Base-by-base conservation (phyloP, 2,329 filamentous ascomycete genomes). In the Colletotrichum ledebouriae region DNA sequence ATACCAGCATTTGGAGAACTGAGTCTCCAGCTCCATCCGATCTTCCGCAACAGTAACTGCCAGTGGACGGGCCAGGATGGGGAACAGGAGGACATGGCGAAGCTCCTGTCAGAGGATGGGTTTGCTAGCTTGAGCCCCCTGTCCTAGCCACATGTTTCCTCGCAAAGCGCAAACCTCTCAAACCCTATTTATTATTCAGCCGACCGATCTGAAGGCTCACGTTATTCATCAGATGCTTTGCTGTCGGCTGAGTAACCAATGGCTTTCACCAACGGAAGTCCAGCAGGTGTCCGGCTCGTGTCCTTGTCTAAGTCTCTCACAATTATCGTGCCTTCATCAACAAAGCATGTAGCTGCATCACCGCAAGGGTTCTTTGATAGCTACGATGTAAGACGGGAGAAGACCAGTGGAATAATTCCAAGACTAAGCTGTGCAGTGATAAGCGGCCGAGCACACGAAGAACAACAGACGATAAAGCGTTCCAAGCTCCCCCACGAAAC, bases 401-500 rank as follows among this genome's bases (percentile, higher is more conserved):
- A 12, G 11, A 13, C 46, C 15, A 17, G 15, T 20, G 15, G 17
- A 46, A 46, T n/a, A 52, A 11, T 52, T 39, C 37, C 29, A 29
- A 39, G 37, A 39, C 37, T 39, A 56, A 42, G 17, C 52, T 34
- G 41, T 56, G 52, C 52, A 41, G 52, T n/a, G 37, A 15, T 2
- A 56, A 25, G 52, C 34, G 34, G 52, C 25, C 34, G 41, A 56
- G 52, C 9, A 13, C 37, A 41, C 17, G 25, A 56, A 17, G 12
- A 56, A 39, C 15, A 56, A 41, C 34, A 15, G 34, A 56, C 34
- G 17, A 11, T 41, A 11, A 25, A 25, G 34, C 17, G 52, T 56
- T 33, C 52, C 52, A 56, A 56, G 52, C 52, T 56, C 11, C 11
- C 37, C 37, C 50, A 56, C 52, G 52, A 56, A 41, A 56, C 34